Evolutionary conservation across 2,329 filamentous ascomycete species (phyloP).

Genomic region (Neofusicoccum laricinum): DNA sequence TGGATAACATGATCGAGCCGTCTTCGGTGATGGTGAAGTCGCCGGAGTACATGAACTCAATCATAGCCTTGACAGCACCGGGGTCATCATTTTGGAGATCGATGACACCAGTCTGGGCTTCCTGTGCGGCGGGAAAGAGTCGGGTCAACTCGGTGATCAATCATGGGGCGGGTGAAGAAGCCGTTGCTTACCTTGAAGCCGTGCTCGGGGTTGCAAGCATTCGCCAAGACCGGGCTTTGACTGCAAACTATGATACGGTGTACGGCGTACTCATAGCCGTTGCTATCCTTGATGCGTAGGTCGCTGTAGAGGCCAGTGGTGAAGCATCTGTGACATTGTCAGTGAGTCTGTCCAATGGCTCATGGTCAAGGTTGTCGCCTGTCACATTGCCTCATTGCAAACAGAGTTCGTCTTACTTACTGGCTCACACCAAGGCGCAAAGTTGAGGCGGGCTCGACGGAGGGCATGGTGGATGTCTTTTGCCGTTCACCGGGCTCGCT

Average conservation of each 20-base stretch:
- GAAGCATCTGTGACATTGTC: too few species aligned
- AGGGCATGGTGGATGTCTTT: too few species aligned
- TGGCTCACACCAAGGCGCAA: too few species aligned
- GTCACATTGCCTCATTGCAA: too few species aligned
- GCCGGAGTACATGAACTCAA: conserved; percentile 79
- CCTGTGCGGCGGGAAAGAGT: neutral
- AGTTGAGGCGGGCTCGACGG: too few species aligned
- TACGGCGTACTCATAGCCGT: neutral
- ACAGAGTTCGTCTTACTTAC: too few species aligned
- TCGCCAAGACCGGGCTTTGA: neutral
- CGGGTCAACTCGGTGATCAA: too few species aligned
- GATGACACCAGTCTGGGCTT: conserved; percentile 40
- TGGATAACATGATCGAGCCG: neutral
- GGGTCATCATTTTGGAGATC: conserved; percentile 65
- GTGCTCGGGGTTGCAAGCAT: neutral
- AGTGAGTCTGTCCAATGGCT: too few species aligned
- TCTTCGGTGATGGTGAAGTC: conserved; percentile 58
- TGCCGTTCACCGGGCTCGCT: too few species aligned
- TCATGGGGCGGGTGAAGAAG: too few species aligned
- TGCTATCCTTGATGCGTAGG: neutral
- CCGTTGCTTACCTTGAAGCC: neutral
- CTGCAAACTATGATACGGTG: neutral
- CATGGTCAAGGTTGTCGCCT: too few species aligned
- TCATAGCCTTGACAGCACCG: conserved; percentile 72
- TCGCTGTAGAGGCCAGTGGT: neutral